A percentile compares a stretch with the other conserved stretches of the same genome.
These are phyloP conservation scores for Sodiomyces alkalinus DNA, from an alignment of 2,329 filamentous ascomycete genomes.

Conservation along the genomic window DNA sequence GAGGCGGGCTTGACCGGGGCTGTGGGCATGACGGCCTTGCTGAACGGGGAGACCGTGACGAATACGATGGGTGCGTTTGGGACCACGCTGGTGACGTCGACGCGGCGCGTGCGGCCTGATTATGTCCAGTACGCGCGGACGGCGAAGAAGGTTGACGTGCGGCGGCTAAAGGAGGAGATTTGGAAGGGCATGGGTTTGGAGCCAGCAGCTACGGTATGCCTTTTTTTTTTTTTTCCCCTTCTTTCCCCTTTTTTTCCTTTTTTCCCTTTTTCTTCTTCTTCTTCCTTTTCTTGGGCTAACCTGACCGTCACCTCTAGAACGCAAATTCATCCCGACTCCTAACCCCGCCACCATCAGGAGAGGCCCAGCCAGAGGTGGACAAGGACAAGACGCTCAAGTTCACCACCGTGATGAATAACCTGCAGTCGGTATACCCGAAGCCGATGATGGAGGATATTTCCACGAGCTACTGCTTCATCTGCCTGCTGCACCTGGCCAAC, in stretches of 20 bases:
- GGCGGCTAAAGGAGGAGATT: constrained; percentile 53
- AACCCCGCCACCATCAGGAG: constrained; percentile 19
- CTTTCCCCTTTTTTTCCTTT: neutral
- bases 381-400: constrained; percentile 56
- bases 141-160: constrained; percentile 57
- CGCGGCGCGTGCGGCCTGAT: constrained; percentile 45
- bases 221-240: neutral
- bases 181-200: constrained; percentile 53
- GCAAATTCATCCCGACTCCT: constrained; percentile 5
- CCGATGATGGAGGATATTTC: constrained; percentile 86
- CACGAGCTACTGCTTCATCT: constrained; percentile 88
- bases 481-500: constrained; percentile 77
- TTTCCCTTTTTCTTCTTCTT: neutral
- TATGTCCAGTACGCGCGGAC: constrained; percentile 57
- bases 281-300: neutral
- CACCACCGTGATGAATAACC: constrained; percentile 77
- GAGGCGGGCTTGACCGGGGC: constrained; percentile 29
- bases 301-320: constrained; percentile 2
- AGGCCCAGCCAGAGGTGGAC: constrained; percentile 14
- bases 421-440: constrained; percentile 76
- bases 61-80: constrained; percentile 39
- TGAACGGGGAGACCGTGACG: constrained; percentile 34
- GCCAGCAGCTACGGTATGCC: constrained; percentile 25
- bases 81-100: constrained; percentile 52
- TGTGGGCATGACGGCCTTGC: constrained; percentile 31